Evolutionary conservation across 1,284 basidiomycete species (phyloP), one percentile per base, ranked within the genome.

Genomic region (Filobasidium uniguttulatum): DNA sequence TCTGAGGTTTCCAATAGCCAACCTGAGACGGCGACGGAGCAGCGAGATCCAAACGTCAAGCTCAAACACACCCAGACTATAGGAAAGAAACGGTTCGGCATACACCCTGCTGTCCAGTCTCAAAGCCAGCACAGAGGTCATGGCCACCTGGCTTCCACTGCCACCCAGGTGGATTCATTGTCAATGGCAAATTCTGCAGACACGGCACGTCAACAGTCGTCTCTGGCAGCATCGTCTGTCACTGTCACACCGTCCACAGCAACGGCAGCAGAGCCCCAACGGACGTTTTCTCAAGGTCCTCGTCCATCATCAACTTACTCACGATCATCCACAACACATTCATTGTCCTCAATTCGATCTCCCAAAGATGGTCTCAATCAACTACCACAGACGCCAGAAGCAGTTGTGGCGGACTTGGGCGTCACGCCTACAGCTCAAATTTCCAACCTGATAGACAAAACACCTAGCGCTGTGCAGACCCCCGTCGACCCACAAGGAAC

Each of bases 1-100:
- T 28, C 28, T n/a, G n/a, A n/a, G n/a, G n/a, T n/a, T n/a, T n/a
- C n/a, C n/a, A n/a, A n/a, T n/a, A n/a, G n/a, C n/a, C n/a, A 14
- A 12, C 7, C 84, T 0, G 75, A 79, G 20, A 72, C 81, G 35
- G 79, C 53, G 8, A 47, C 51, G 12, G 49, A 56, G 28, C 44
- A 46, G 23, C 50, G 45, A 22, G 50, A 40, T 48, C 55, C 48
- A 25, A 52, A 43, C 26, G 46, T 52, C 44, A 41, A 25, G 20
- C 35, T 43, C 44, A 50, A 44, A 22, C 48, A 47, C 48, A 44
- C 29, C 44, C 38, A 49, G 48, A 38, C 47, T 31, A 52, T 55
- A 19, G 53, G 53, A 0, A 44, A 33, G 20, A 28, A 28, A 3
- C 19, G 25, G n/a, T n/a, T n/a, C n/a, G n/a, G n/a, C n/a, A n/a